A percentile compares a stretch with the other conserved stretches of the same genome.
These are phyloP conservation scores for Diplodia mutila DNA, from an alignment of 2,329 filamentous ascomycete species.

Conservation along the genomic window DNA sequence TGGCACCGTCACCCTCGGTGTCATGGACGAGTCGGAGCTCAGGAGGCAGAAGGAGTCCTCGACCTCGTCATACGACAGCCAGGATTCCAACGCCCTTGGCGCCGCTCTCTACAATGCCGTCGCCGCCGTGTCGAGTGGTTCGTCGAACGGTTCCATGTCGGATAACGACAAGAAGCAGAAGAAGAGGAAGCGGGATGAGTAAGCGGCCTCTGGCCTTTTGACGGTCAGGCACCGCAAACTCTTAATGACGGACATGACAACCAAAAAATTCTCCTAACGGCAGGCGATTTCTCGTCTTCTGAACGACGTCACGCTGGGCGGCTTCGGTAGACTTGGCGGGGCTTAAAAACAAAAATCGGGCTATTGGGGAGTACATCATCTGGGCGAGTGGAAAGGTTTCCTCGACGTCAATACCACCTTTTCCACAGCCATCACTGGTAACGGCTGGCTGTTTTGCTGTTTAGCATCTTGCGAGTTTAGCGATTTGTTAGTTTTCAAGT, in stretches of 20 bases:
- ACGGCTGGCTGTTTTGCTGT: conserved; percentile 21
- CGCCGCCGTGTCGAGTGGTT: conserved; percentile 35
- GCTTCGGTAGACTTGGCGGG: conserved; percentile 37
- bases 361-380: conserved; percentile 21
- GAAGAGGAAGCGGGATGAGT: conserved; percentile 75
- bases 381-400: conserved; percentile 20
- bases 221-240: conserved; percentile 11
- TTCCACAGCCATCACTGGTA: conserved; percentile 6
- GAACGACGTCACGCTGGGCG: conserved; percentile 40
- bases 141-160: conserved; percentile 39
- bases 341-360: conserved; percentile 28
- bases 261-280: conserved; percentile 17
- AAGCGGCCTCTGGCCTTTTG: conserved; percentile 18
- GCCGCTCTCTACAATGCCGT: conserved; percentile 45
- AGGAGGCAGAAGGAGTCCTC: conserved; percentile 32
- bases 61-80: conserved; percentile 37
- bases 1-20: conserved; percentile 87
- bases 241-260: conserved; percentile 19
- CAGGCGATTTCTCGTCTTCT: conserved; percentile 33
- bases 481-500: conserved; percentile 11
- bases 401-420: conserved; percentile 5
- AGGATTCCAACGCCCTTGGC: conserved; percentile 44
- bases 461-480: conserved; percentile 22
- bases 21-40: conserved; percentile 72
- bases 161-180: conserved; percentile 49